Evolutionary conservation across 306 rosid genomes (phyloP), one percentile per base, ranked within the genome.

Genomic region (Malus orientalis): DNA sequence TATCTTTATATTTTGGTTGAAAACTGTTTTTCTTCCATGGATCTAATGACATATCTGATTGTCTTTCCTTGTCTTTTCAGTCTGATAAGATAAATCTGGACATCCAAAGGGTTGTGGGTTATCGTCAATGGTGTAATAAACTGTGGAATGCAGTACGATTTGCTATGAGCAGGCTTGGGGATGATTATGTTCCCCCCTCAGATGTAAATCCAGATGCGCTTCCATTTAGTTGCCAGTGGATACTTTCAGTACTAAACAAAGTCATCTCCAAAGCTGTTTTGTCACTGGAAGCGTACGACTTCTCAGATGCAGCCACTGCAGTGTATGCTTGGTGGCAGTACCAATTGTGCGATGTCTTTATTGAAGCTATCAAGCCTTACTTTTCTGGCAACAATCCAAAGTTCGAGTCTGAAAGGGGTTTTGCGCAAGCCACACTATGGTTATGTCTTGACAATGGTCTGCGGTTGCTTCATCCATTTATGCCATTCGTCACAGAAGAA

Each of bases 401-500:
- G 79, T 84, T 66, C 73, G 62, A 89, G 45, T 83, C 96, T 14
- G 87, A 85, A 85, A 90, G 91, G 74, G 79, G 83, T 62, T 81
- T 71, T 76, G 93, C 99, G 27, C 96, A 77, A 88, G 89, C 89
- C 82, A 92, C 97, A 11, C 82, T 95, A 74, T 92, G 99, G 97
- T 76, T 92, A 69, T 95, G 99, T 79, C 93, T 95, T 71, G 99
- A 95, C 70, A 84, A 84, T 83, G 99, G 99, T 49, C 87, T 92
- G 81, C 90, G 97, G 64, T 80, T 95, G 88, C 97, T 95, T 82
- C 99, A 95, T 78, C 99, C 99, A 8, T 90, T 95, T 83, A 95
- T 92, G 97, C 99, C 99, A 42, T 95, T 86, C 65, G 96, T 92
- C 69, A 92, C 97, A 49, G 99, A 95, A 86, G 99, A 95, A 84